A percentile compares a stretch with the other conserved stretches of the same genome.
phyloP scores from a whole-genome alignment of 2,329 filamentous ascomycete species.

The Alternaria panax region DNA sequence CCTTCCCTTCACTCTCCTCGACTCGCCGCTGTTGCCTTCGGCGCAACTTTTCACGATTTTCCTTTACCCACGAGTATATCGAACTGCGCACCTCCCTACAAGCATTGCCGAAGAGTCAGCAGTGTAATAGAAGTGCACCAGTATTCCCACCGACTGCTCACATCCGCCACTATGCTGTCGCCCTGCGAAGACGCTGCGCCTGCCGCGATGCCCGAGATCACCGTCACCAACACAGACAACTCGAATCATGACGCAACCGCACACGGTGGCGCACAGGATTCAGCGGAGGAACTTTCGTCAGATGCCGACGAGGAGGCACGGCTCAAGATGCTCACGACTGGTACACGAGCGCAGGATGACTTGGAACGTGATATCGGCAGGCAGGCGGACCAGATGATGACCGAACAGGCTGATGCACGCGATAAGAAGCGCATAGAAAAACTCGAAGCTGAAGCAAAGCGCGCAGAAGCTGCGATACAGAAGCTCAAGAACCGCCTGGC shows the following conservation, averaged over 20 bases:
- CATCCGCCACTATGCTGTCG: slow-evolving; percentile 17
- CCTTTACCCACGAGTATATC: background rate
- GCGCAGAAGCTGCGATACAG: slow-evolving; percentile 70
- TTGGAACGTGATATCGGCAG: slow-evolving; percentile 84
- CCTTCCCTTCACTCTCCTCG: slow-evolving; percentile 1
- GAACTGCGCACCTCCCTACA: background rate
- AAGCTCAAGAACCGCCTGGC: slow-evolving; percentile 65
- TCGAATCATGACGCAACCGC: slow-evolving; percentile 10
- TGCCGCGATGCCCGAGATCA: slow-evolving; percentile 17
- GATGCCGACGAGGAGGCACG: slow-evolving; percentile 53
- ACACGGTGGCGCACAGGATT: slow-evolving; percentile 18
- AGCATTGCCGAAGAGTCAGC: background rate
- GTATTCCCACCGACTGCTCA: background rate
- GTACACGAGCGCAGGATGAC: slow-evolving; percentile 81
- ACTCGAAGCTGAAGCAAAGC: slow-evolving; percentile 59
- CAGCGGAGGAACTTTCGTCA: slow-evolving; percentile 33
- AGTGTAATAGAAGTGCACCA: background rate
- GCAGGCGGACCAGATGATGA: slow-evolving; percentile 67
- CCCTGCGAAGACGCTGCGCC: slow-evolving; percentile 16
- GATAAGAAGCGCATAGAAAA: slow-evolving; percentile 70
- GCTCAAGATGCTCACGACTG: slow-evolving; percentile 48
- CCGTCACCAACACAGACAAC: slow-evolving; percentile 14
- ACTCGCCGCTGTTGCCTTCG: slow-evolving; percentile 24
- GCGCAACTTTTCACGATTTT: slow-evolving; percentile 11
- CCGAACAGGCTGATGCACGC: slow-evolving; percentile 68